phyloP scores from a whole-genome alignment of 2,329 filamentous ascomycete genomes.

The Calonectria hawksworthii region DNA sequence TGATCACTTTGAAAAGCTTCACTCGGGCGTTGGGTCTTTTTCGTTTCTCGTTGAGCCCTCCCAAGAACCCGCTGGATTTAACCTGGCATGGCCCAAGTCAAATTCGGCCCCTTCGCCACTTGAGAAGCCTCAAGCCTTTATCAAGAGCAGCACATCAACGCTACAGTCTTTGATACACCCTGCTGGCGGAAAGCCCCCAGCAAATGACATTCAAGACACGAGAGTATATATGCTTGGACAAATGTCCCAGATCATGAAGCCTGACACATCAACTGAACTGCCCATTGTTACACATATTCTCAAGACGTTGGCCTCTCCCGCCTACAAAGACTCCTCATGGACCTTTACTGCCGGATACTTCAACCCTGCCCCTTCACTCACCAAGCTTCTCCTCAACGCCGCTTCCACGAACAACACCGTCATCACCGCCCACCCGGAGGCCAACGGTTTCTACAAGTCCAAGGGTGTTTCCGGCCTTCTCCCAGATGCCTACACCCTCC shows the following conservation, averaged over 20 bases:
- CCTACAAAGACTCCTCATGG: conserved; percentile 82
- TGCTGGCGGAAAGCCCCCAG: conserved; percentile 13
- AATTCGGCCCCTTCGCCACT: conserved; percentile 85
- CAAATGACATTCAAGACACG: conserved; percentile 66
- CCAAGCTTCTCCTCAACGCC: conserved; percentile 82
- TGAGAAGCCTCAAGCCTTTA: conserved; percentile 77
- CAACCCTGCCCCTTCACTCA: conserved; percentile 91
- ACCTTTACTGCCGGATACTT: conserved; percentile 99
- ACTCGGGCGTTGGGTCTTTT: conserved; percentile 81
- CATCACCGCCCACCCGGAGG: conserved; percentile 91
- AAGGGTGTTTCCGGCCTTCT: conserved; percentile 91
- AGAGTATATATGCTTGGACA: conserved; percentile 89
- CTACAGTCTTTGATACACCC: conserved; percentile 75
- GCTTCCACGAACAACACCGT: conserved; percentile 81
- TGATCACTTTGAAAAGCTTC: conserved; percentile 84
- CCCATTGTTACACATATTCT: conserved; percentile 84
- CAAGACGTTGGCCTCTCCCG: conserved; percentile 72
- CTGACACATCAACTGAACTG: conserved; percentile 89
- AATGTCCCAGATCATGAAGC: conserved; percentile 85
- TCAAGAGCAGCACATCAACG: conserved; percentile 75
- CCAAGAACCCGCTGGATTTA: conserved; percentile 67
- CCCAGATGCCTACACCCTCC: conserved; percentile 91
- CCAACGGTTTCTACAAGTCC: conserved; percentile 95
- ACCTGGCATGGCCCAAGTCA: conserved; percentile 78
- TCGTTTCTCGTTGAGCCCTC: conserved; percentile 84